Percentiles rank a stretch among this genome's conserved stretches.
These are phyloP conservation scores for Thuidium tamariscinum DNA, from an alignment of 225 moss, liverwort and hornwort genomes.

Conservation along the genomic window DNA sequence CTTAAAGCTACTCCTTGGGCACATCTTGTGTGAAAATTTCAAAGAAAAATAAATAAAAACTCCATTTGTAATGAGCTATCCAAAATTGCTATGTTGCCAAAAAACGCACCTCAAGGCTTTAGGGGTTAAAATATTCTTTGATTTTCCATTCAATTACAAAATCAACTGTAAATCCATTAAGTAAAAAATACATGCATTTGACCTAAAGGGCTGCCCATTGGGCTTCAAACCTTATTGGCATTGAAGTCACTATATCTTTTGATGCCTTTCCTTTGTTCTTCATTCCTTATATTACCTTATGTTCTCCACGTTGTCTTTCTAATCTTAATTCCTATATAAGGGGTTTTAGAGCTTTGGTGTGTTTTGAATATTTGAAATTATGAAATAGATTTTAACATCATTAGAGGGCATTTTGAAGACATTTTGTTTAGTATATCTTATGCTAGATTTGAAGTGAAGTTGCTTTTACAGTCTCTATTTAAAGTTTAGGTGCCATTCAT, in stretches of 20 bases:
- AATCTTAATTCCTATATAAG: background rate
- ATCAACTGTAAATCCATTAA: no score
- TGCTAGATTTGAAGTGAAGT: no score
- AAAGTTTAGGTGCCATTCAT: background rate
- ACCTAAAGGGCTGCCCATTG: accelerated
- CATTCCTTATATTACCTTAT: accelerated
- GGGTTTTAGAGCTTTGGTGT: background rate
- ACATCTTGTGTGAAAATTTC: no score
- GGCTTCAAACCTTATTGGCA: background rate
- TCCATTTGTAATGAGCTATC: no score
- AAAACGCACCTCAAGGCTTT: no score
- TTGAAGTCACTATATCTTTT: no score
- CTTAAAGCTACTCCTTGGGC: no score
- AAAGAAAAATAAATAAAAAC: no score
- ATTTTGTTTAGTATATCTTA: background rate
- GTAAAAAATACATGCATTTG: no score
- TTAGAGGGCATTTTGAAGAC: background rate
- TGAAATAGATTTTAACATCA: accelerated
- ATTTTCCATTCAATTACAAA: background rate
- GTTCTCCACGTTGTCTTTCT: accelerated
- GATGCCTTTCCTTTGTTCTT: background rate
- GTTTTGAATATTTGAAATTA: background rate
- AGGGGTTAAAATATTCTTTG: no score
- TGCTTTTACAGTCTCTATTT: no score
- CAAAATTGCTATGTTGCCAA: no score